Conservation (phyloP, 2,329 filamentous ascomycete species). For the Thielaviopsis punctulata region DNA sequence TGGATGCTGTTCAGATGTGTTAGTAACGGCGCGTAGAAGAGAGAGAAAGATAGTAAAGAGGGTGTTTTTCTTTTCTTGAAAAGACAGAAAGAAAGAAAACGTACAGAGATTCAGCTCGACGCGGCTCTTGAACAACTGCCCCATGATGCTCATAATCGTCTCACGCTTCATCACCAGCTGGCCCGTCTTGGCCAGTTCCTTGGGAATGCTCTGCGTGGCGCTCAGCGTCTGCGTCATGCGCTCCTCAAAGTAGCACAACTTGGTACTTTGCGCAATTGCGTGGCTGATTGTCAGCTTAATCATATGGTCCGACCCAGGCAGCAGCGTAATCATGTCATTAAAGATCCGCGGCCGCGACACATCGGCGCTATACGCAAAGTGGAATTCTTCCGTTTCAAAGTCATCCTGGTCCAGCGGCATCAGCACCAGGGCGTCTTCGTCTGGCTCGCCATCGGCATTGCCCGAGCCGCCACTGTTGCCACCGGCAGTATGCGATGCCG, state of each 20-base stretch:
- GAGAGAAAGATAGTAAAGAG: not conserved
- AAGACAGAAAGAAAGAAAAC: constrained; percentile 19
- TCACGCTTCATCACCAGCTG: constrained; percentile 79
- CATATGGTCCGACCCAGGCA: constrained; percentile 88
- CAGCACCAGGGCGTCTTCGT: constrained; percentile 38
- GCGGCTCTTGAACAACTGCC: constrained; percentile 76
- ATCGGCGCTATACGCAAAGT: constrained; percentile 86
- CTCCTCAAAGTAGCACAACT: constrained; percentile 90
- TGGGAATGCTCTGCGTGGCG: constrained; percentile 81
- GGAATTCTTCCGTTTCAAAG: constrained; percentile 95
- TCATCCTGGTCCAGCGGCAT: constrained; percentile 73
- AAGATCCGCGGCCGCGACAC: constrained; percentile 82
- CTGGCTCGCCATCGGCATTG: constrained; percentile 5
- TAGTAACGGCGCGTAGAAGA: not conserved
- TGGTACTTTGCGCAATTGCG: constrained; percentile 92
- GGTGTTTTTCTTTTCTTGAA: too few relatives aligned
- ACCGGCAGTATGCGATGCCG: not conserved
- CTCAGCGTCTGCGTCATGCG: constrained; percentile 89
- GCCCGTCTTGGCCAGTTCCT: constrained; percentile 73
- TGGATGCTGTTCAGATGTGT: constrained; percentile 50
- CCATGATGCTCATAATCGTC: constrained; percentile 84
- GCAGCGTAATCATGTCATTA: constrained; percentile 97
- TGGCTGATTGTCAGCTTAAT: constrained; percentile 96
- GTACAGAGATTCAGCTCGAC: constrained; percentile 96
- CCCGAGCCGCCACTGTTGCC: not conserved